Percentiles rank a stretch among this genome's conserved stretches.
Evolutionary conservation across 1,284 basidiomycete genomes (phyloP).

Genomic region (Naganishia sp.): DNA sequence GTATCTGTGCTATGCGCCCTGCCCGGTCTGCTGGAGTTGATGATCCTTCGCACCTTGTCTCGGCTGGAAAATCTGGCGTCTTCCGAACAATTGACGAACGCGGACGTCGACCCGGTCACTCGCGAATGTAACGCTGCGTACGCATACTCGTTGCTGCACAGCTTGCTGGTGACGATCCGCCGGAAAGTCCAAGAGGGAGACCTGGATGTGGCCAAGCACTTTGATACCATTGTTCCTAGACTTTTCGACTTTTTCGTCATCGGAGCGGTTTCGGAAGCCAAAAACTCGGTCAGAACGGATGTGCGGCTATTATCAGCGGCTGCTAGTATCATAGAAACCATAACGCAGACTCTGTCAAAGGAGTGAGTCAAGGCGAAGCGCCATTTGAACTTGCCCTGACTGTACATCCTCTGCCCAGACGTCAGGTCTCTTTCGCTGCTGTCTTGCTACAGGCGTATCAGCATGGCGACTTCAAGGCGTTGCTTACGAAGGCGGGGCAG

Average conservation of each 20-base stretch:
- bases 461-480: constrained; percentile 59
- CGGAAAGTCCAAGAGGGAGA: constrained; percentile 67
- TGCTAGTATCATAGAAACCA: constrained; percentile 66
- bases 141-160: constrained; percentile 74
- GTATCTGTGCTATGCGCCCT: constrained; percentile 74
- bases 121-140: constrained; percentile 70
- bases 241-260: constrained; percentile 71
- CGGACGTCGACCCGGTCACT: constrained; percentile 29
- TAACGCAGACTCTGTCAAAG: constrained; percentile 65
- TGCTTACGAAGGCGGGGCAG: constrained; percentile 58
- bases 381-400: background rate
- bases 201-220: constrained; percentile 73
- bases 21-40: constrained; percentile 76
- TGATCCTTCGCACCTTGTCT: constrained; percentile 75
- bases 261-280: constrained; percentile 51
- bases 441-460: constrained; percentile 65
- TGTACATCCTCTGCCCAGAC: constrained; percentile 52
- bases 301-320: constrained; percentile 66
- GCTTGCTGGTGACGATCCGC: constrained; percentile 65
- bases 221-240: constrained; percentile 69
- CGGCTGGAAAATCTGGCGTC: constrained; percentile 65
- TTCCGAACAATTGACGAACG: constrained; percentile 37
- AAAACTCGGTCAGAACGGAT: constrained; percentile 59
- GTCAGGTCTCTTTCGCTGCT: constrained; percentile 60
- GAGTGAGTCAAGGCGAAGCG: constrained; percentile 60